Evolutionary conservation across 2,329 filamentous ascomycete genomes (phyloP), one percentile per base, ranked within the genome.

Genomic region (Fusarium nematophilum): DNA sequence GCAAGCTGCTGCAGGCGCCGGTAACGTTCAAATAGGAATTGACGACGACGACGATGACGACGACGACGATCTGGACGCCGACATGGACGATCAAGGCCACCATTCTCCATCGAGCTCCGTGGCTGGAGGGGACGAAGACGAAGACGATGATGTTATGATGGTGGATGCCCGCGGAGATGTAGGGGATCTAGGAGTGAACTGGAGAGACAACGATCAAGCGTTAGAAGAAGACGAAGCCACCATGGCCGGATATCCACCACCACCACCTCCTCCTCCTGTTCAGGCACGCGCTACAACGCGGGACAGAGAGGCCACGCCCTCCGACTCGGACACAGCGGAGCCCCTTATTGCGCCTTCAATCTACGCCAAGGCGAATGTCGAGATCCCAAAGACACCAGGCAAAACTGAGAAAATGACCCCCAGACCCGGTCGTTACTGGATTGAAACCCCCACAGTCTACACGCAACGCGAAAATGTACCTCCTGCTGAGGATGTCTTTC

Each of bases 401-500:
- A 83, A 81, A 64, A 74, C 77, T 45, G 72, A 75, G 52, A 76
- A 71, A 48, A 65, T 73, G 38, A 82, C 84, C 9, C 83, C 85
- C n/a, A 84, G 83, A 48, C 89, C 91, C 9, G 88, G 91, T 10
- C 83, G 85, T 47, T 94, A 97, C 75, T 98, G 94, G 94, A 82
- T 95, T 29, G 89, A 92, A 67, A 92, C 90, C 29, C 92, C 94
- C 6, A 80, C 84, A 14, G 84, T 84, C 26, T 94, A 91, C 72
- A 84, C 81, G 37, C 83, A 86, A 52, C 81, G 83, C 34, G 82
- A 86, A 26, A 84, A 83, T 48, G 78, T 89, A 6, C 89, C 89
- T 40, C 82, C 86, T 13, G 90, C 93, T 48, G 95, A 99, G 73
- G 91, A 99, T 70, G 82, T 99, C 5, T 93, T 92, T 78, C 88